Percentiles rank a stretch among this genome's conserved stretches.
Evolutionary conservation across 176 grass and related monocot genomes (phyloP).

Genomic region (Saccharum officinarum): DNA sequence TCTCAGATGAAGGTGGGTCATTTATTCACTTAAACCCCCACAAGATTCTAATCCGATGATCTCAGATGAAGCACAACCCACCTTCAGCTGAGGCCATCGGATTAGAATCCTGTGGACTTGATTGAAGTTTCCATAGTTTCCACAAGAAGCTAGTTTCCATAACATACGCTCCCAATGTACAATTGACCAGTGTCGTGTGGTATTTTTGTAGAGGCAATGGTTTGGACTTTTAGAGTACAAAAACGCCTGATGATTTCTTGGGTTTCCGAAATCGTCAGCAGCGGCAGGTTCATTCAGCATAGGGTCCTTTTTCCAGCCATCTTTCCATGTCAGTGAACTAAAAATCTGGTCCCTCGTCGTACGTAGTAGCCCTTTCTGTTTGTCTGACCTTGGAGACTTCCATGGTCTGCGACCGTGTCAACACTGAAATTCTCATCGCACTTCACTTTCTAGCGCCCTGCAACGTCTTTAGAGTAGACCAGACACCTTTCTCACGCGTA

Average conservation of each 20-base stretch:
- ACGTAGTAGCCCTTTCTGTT: background rate
- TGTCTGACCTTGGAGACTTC: background rate
- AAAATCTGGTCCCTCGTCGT: background rate
- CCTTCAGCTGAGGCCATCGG: too few relatives aligned
- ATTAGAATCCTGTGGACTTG: too few relatives aligned
- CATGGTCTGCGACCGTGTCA: background rate
- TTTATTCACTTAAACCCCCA: too few relatives aligned
- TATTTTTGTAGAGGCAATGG: background rate
- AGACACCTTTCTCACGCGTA: background rate
- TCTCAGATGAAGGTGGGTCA: too few relatives aligned
- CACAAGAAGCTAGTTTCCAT: too few relatives aligned
- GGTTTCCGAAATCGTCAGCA: background rate
- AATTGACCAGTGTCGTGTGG: background rate
- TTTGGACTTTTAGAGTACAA: background rate
- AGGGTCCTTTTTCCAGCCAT: background rate
- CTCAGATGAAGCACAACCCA: too few relatives aligned
- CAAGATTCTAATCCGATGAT: too few relatives aligned
- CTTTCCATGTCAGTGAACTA: background rate
- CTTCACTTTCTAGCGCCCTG: background rate
- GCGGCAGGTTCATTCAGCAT: background rate
- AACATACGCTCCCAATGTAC: too few relatives aligned
- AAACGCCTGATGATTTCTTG: background rate
- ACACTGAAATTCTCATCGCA: background rate
- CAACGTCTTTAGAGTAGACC: background rate
- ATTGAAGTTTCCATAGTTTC: too few relatives aligned